Conservation (phyloP, 371 early-diverging fungal species). For the Apophysomyces variabilis region DNA sequence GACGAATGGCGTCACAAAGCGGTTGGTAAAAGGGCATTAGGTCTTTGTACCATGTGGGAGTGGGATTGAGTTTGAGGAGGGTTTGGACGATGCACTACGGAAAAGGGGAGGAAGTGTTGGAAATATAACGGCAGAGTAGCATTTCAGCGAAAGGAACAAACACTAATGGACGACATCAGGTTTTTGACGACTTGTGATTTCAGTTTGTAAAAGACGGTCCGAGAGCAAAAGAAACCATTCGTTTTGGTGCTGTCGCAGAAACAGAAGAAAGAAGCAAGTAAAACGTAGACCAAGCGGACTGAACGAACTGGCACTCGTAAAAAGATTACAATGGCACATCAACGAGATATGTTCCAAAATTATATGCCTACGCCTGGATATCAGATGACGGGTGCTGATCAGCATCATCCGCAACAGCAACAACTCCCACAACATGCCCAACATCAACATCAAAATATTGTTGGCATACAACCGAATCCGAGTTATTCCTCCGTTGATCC, state of each 20-base stretch:
- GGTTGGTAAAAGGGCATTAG: not conserved
- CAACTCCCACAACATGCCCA: slow-evolving; percentile 30
- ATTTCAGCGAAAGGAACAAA: not conserved
- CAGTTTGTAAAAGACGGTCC: not conserved
- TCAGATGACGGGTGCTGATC: slow-evolving; percentile 20
- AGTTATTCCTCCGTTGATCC: slow-evolving; percentile 11
- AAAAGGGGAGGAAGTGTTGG: slow-evolving; percentile 10
- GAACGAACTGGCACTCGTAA: not conserved
- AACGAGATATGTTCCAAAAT: slow-evolving; percentile 29
- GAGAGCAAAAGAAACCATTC: not conserved
- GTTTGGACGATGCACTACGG: not conserved
- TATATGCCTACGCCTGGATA: slow-evolving; percentile 28
- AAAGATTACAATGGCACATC: slow-evolving; percentile 24
- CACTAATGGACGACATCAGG: slow-evolving; percentile 6
- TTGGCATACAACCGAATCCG: slow-evolving; percentile 10
- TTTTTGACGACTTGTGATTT: not conserved
- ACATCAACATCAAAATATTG: slow-evolving; percentile 20
- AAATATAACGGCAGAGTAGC: slow-evolving; percentile 1
- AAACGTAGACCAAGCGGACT: not conserved
- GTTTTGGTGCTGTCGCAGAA: slow-evolving; percentile 1
- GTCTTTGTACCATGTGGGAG: too few species aligned
- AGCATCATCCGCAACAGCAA: slow-evolving; percentile 22
- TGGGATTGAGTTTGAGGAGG: too few species aligned
- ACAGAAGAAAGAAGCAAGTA: not conserved
- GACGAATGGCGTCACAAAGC: slow-evolving; percentile 7